phyloP scores from a whole-genome alignment of 768 basidiomycete genomes.

The Lactarius hatsudake region DNA sequence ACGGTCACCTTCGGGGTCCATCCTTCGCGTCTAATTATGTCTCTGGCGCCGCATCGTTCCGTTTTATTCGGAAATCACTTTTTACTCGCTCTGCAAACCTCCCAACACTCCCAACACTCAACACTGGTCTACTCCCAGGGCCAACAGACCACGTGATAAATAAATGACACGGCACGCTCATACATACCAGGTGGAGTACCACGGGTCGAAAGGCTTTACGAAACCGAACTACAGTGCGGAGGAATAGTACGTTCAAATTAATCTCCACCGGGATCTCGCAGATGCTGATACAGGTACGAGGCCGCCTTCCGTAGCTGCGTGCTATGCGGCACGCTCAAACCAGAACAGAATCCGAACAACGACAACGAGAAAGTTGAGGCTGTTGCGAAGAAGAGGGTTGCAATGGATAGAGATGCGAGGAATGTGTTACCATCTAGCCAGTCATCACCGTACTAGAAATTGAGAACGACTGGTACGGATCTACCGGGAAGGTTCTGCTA shows the following conservation, averaged over 20 bases:
- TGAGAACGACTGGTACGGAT: neutral
- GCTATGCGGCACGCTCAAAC: neutral
- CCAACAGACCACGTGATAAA: neutral
- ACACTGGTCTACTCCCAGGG: neutral
- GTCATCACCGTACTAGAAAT: neutral
- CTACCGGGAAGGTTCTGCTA: neutral
- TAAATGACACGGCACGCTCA: neutral
- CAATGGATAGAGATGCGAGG: neutral
- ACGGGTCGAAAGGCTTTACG: neutral
- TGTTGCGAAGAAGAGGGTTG: neutral
- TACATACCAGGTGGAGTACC: neutral
- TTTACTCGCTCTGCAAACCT: no score
- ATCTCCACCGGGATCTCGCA: neutral
- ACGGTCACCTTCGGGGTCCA: slow-evolving; percentile 11
- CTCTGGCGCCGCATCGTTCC: slow-evolving; percentile 13
- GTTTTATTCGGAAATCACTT: slow-evolving; percentile 13
- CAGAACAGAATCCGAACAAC: neutral
- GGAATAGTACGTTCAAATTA: neutral
- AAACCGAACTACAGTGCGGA: neutral
- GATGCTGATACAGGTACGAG: neutral
- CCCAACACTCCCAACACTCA: no score
- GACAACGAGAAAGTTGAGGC: neutral
- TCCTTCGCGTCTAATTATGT: slow-evolving; percentile 4
- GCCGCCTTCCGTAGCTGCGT: neutral
- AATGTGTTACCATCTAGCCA: neutral